Evolutionary conservation across 2,329 filamentous ascomycete species (phyloP).

Genomic region (Claviceps quebecensis): DNA sequence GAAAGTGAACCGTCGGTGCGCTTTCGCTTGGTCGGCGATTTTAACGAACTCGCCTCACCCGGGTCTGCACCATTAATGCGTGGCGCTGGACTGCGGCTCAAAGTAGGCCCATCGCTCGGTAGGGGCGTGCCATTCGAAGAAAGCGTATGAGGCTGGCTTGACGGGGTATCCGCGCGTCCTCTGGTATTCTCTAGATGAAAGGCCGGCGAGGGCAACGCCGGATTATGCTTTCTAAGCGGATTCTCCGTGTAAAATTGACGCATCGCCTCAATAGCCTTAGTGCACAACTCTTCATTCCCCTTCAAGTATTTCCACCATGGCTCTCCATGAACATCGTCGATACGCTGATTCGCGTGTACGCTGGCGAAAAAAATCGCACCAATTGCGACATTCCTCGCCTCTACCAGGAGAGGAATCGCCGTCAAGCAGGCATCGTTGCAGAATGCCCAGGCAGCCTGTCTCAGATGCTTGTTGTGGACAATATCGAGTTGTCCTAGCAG

Average conservation of each 20-base stretch:
- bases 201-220: slow-evolving; percentile 37
- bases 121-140: slow-evolving; percentile 36
- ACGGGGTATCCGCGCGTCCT: slow-evolving; percentile 29
- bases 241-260: slow-evolving; percentile 53
- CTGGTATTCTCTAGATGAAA: slow-evolving; percentile 44
- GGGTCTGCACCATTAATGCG: slow-evolving; percentile 26
- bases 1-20: slow-evolving; percentile 21
- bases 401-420: slow-evolving; percentile 67
- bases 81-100: slow-evolving; percentile 34
- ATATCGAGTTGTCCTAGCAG: slow-evolving; percentile 60
- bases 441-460: slow-evolving; percentile 86
- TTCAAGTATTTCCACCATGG: slow-evolving; percentile 80
- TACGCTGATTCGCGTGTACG: slow-evolving; percentile 55
- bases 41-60: slow-evolving; percentile 6
- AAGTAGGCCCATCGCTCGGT: slow-evolving; percentile 32
- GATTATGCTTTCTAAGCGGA: slow-evolving; percentile 43
- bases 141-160: slow-evolving; percentile 28
- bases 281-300: slow-evolving; percentile 56
- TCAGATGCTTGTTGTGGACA: slow-evolving; percentile 65
- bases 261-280: slow-evolving; percentile 63
- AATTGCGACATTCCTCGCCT: slow-evolving; percentile 68
- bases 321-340: slow-evolving; percentile 61
- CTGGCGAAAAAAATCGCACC: slow-evolving; percentile 78
- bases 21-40: slow-evolving; percentile 30
- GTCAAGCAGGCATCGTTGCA: slow-evolving; percentile 84